phyloP scores from a whole-genome alignment of 495 filamentous ascomycete genomes.

The Neurospora tetraspora region DNA sequence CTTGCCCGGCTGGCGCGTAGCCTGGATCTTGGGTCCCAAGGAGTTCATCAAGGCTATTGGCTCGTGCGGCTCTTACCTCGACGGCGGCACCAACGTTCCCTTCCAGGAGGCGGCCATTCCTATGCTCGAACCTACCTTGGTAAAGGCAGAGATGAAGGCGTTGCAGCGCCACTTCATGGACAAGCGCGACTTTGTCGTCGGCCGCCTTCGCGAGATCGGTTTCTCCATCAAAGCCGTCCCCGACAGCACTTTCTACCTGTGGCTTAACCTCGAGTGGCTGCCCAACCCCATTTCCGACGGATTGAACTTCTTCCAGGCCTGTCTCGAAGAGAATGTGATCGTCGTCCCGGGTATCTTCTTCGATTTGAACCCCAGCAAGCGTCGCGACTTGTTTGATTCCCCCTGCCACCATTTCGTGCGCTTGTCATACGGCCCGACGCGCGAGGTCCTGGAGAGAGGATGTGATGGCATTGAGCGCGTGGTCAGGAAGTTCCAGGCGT shows the following conservation, averaged over 20 bases:
- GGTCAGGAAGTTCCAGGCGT: slow-evolving; percentile 19
- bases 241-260: slow-evolving; percentile 87
- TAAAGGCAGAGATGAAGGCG: slow-evolving; percentile 78
- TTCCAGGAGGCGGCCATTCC: slow-evolving; percentile 91
- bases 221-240: slow-evolving; percentile 72
- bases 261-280: slow-evolving; percentile 45
- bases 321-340: slow-evolving; percentile 84
- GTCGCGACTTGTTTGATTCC: slow-evolving; percentile 85
- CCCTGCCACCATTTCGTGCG: slow-evolving; percentile 95
- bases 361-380: slow-evolving; percentile 81
- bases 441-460: slow-evolving; percentile 77
- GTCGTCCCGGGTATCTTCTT: slow-evolving; percentile 92
- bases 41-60: slow-evolving; percentile 93
- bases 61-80: slow-evolving; percentile 88
- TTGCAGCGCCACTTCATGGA: slow-evolving; percentile 78
- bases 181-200: slow-evolving; percentile 84
- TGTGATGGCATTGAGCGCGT: slow-evolving; percentile 85
- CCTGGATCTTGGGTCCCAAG: slow-evolving; percentile 92
- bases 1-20: slow-evolving; percentile 91
- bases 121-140: slow-evolving; percentile 78
- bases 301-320: slow-evolving; percentile 92
- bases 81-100: slow-evolving; percentile 87
- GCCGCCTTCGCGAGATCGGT: slow-evolving; percentile 68
- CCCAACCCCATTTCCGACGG: slow-evolving; percentile 78
- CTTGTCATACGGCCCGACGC: slow-evolving; percentile 80